Evolutionary conservation across 495 filamentous ascomycete genomes (phyloP), one percentile per base, ranked within the genome.

Genomic region (Collariella sp.): DNA sequence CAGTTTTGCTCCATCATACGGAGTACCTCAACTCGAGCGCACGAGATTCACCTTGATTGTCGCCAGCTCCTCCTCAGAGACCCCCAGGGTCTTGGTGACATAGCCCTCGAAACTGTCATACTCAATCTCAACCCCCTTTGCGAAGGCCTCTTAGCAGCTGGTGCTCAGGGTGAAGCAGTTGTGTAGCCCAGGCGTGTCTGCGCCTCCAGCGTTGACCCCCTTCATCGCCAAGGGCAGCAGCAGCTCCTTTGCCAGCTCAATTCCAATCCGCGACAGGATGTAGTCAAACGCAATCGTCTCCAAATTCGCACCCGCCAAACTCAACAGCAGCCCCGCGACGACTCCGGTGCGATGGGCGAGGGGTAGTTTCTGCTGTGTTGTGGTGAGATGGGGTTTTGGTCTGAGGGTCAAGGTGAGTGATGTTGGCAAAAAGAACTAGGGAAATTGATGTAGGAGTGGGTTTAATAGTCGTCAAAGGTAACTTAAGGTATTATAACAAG

Each of bases 341-440:
- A 84, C 78, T 3, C 83, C 83, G 0, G 83, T 84, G n/a, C 83
- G 74, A 55, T 85, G 82, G 55, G n/a, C n/a, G n/a, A n/a, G n/a
- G n/a, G n/a, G n/a, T n/a, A n/a, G n/a, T n/a, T n/a, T n/a, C n/a
- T n/a, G n/a, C n/a, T n/a, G n/a, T n/a, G n/a, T n/a, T n/a, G n/a
- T n/a, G n/a, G n/a, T n/a, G n/a, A n/a, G n/a, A n/a, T n/a, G n/a
- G n/a, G n/a, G n/a, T n/a, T n/a, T n/a, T n/a, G n/a, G n/a, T n/a
- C n/a, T n/a, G n/a, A n/a, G n/a, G n/a, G n/a, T n/a, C n/a, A n/a
- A n/a, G n/a, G n/a, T n/a, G n/a, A n/a, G n/a, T n/a, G n/a, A n/a
- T n/a, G n/a, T n/a, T n/a, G n/a, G n/a, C n/a, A n/a, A n/a, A n/a
- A n/a, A n/a, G n/a, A n/a, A n/a, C n/a, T n/a, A n/a, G n/a, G n/a